Base-by-base conservation (phyloP, 2,329 filamentous ascomycete species). In the Malbranchea zuffiana region DNA sequence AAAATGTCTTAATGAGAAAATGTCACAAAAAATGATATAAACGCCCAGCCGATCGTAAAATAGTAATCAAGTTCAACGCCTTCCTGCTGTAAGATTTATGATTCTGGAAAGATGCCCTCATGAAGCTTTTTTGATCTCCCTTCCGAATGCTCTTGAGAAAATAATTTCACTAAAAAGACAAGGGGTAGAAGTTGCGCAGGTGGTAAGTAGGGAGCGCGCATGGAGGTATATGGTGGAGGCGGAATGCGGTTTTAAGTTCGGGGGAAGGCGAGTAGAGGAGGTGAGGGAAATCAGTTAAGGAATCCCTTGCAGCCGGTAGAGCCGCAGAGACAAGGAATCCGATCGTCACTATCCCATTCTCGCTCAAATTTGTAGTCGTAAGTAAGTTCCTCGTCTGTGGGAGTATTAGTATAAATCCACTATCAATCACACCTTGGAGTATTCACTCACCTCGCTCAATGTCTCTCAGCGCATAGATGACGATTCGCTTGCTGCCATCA, bases 321-420 rank as follows among this genome's bases (percentile, higher is more conserved):
- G 42, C 90, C 90, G 61, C 90, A 98, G 34, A 98, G 78, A 68
- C 90, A 98, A 34, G 90, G 90, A 51, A 98, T 95, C 46, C 90
- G 84, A 61, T 98, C 90, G 45, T 86, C 75, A 50, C 85, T 92
- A 53, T 86, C 86, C 54, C 92, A 84, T 63, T 98, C 90, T 51
- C 90, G 82, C 67, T 98, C 90, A 60, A 98, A 98, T 63, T 98
- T 98, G 74, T 98, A 98, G 68, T 98, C 90, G 67, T 98, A 98
- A 2, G 90, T 98, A 59, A 98, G 78, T 69, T 98, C 90, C 65
- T 98, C 90, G 59, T 95, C 90, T 98, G 55, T 44, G 36, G 19
- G 37, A 36, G 28, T 24, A 50, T 65, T 51, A 55, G 59, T 39
- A 44, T 21, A 13, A 25, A 17, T n/a, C n/a, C n/a, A 6, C 15